Conservation (phyloP, 129 eudicot species). For the Lonicera japonica region DNA sequence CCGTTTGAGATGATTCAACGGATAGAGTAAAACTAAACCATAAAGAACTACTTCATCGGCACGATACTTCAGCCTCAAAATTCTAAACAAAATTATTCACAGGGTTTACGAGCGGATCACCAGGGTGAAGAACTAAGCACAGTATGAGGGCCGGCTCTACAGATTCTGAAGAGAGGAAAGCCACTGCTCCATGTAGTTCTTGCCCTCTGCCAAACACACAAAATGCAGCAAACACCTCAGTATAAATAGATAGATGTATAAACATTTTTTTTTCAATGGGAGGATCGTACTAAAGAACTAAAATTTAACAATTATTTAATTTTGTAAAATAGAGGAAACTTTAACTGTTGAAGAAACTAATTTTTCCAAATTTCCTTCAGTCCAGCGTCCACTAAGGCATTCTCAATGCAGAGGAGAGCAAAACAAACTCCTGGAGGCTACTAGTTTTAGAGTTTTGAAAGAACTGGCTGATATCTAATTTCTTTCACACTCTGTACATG, state of each 20-base stretch:
- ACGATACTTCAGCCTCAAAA: not conserved
- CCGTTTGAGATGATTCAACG: too few relatives aligned
- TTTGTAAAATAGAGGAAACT: too few relatives aligned
- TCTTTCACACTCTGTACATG: too few relatives aligned
- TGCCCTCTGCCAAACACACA: constrained; percentile 33
- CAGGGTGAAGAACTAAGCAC: constrained; percentile 4
- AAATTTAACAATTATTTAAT: too few relatives aligned
- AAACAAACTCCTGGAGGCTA: too few relatives aligned
- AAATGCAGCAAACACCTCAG: constrained; percentile 9
- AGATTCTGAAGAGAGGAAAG: constrained; percentile 41
- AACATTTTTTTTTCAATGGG: not conserved
- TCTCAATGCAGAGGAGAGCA: not conserved
- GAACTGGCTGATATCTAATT: too few relatives aligned
- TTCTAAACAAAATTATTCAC: not conserved
- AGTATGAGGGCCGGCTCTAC: constrained; percentile 14
- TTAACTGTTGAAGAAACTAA: too few relatives aligned
- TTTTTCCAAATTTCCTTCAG: not conserved
- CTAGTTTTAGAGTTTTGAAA: too few relatives aligned
- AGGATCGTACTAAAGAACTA: not conserved
- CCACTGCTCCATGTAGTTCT: constrained; percentile 50
- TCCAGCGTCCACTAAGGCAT: not conserved
- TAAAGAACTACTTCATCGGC: too few relatives aligned
- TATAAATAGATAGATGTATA: not conserved
- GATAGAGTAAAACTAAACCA: too few relatives aligned
- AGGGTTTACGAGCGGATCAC: not conserved